Percentiles rank a stretch among this genome's conserved stretches.
phyloP scores from a whole-genome alignment of 1,284 basidiomycete genomes.

The Dichomitus squalens region DNA sequence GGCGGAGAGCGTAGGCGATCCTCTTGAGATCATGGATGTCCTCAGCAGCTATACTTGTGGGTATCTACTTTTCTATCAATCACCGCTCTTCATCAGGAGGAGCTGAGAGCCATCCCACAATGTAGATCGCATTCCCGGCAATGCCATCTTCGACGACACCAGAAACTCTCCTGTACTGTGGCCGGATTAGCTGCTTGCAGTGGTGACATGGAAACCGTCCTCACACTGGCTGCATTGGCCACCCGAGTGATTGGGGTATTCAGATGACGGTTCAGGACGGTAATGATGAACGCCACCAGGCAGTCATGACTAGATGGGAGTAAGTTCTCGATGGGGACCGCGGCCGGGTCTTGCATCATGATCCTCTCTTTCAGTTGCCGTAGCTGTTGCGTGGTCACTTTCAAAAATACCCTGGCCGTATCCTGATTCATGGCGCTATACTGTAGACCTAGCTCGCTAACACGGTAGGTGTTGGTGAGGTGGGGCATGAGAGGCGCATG shows the following conservation, averaged over 20 bases:
- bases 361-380: constrained; percentile 12
- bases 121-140: constrained; percentile 30
- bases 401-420: constrained; percentile 6
- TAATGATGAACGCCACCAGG: constrained; percentile 34
- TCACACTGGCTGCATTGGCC: constrained; percentile 34
- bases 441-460: not conserved
- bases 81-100: constrained; percentile 15
- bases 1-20: constrained; percentile 31
- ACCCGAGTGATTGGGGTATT: constrained; percentile 15
- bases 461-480: constrained; percentile 9
- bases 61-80: constrained; percentile 11
- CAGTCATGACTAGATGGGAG: constrained; percentile 32
- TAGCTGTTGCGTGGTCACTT: constrained; percentile 11
- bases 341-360: not conserved
- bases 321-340: not conserved
- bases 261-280: constrained; percentile 25
- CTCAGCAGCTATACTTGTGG: not conserved
- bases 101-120: constrained; percentile 26
- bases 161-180: constrained; percentile 31
- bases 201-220: not conserved
- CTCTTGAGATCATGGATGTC: not conserved
- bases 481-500: constrained; percentile 18
- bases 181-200: not conserved
- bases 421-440: constrained; percentile 15
- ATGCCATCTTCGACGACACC: constrained; percentile 23